Evolutionary conservation across 768 basidiomycete species (phyloP).

Genomic region (Nidularia sp.): DNA sequence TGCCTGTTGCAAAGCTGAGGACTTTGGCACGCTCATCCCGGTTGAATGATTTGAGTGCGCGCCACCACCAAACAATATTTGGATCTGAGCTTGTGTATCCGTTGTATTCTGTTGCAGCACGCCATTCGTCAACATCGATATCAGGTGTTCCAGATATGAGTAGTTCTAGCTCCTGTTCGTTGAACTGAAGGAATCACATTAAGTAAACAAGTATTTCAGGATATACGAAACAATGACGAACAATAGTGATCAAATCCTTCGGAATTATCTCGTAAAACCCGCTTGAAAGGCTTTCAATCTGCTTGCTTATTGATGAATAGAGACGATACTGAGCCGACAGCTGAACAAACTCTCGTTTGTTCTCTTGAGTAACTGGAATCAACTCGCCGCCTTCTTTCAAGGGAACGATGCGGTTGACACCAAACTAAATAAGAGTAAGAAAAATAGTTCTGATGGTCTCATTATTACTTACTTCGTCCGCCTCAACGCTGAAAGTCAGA

Average conservation of each 20-base stretch:
- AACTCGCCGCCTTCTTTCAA: conserved; percentile 83
- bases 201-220: conserved; percentile 6
- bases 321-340: conserved; percentile 92
- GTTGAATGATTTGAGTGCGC: conserved; percentile 94
- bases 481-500: conserved; percentile 92
- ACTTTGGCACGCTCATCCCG: conserved; percentile 97
- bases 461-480: conserved; percentile 71
- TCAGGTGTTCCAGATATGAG: conserved; percentile 97
- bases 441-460: conserved; percentile 5
- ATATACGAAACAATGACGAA: conserved; percentile 31
- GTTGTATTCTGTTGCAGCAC: conserved; percentile 87
- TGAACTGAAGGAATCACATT: conserved; percentile 53
- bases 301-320: conserved; percentile 91
- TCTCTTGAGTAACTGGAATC: conserved; percentile 91
- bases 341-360: conserved; percentile 94
- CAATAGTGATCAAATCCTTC: conserved; percentile 90
- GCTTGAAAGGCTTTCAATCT: conserved; percentile 83
- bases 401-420: conserved; percentile 82
- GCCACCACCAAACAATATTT: conserved; percentile 99
- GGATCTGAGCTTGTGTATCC: conserved; percentile 88
- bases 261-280: conserved; percentile 99
- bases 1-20: conserved; percentile 92
- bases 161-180: conserved; percentile 90
- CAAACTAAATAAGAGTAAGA: conserved; percentile 54
- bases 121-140: conserved; percentile 98